phyloP scores from a whole-genome alignment of 225 moss, liverwort and hornwort genomes.

The Marchantia paleacea region DNA sequence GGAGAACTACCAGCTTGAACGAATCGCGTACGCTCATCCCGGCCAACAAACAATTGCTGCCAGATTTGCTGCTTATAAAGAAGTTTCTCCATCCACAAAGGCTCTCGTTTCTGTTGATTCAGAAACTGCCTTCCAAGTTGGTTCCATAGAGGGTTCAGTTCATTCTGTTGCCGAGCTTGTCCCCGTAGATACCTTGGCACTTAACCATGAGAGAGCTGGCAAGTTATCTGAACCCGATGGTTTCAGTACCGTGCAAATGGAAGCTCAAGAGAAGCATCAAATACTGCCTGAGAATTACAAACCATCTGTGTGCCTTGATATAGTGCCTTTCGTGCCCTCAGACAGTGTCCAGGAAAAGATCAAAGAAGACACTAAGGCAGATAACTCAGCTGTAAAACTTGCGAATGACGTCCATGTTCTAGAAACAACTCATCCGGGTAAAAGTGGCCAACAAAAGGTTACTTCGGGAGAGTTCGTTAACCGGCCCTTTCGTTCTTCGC shows the following conservation, averaged over 20 bases:
- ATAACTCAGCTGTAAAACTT: background rate
- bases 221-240: background rate
- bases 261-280: background rate
- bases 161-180: background rate
- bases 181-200: background rate
- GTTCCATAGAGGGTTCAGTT: constrained; percentile 21
- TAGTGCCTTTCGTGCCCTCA: background rate
- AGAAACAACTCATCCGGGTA: background rate
- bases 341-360: background rate
- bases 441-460: constrained; percentile 6
- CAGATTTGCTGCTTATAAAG: constrained; percentile 54
- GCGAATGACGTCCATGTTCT: background rate
- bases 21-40: constrained; percentile 80
- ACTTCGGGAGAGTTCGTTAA: background rate
- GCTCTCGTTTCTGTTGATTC: constrained; percentile 3
- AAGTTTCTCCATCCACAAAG: constrained; percentile 44
- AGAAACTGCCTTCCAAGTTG: constrained; percentile 17
- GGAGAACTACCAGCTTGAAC: constrained; percentile 77
- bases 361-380: background rate
- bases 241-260: background rate
- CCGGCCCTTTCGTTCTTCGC: constrained; percentile 66
- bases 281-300: background rate
- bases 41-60: constrained; percentile 74
- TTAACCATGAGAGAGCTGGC: background rate
- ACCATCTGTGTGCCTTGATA: background rate